Evolutionary conservation across 2,329 filamentous ascomycete genomes (phyloP), one percentile per base, ranked within the genome.

Genomic region (Passalora sequoiae): DNA sequence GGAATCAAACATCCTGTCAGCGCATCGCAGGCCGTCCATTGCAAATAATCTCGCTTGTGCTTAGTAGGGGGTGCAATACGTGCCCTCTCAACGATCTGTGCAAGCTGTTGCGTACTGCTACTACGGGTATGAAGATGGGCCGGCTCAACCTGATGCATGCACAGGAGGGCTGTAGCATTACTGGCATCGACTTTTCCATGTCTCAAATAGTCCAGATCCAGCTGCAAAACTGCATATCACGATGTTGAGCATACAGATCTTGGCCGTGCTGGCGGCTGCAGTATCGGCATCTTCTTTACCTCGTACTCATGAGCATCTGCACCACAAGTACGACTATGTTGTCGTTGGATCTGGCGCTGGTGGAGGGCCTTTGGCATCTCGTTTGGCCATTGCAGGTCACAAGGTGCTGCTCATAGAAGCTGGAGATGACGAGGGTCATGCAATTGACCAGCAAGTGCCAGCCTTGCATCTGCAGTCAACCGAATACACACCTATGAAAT

Each of bases 361-460:
- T 9, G 78, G 78, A 35, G 77, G 73, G 12, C 77, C 77, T 6
- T 60, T 81, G 4, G 77, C 78, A 9, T 73, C 75, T 17, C 71
- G 77, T 30, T 71, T 83, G 20, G 78, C 79, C n/a, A 65, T 75
- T 38, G 73, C 75, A 24, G 78, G 79, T 29, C 71, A 76, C 63
- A 75, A 71, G 51, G 76, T 76, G 1, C 72, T 82, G n/a, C 70
- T 83, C 3, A 72, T 81, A 22, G 77, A 81, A 53, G 77, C 77
- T 17, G 77, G 77, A 38, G 75, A 77, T 47, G 78, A 82, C 53
- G 71, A 78, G 47, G 73, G 70, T 13, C 65, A 68, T 42, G 66
- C 67, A 25, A 60, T 66, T 46, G 72, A 76, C 55, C 72, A 77
- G 49, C 70, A 73, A 7, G 70, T 80, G 4, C 77, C 79, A 5